Evolutionary conservation across 148 eudicot species (phyloP).

Genomic region (Pharnaceum exiguum): DNA sequence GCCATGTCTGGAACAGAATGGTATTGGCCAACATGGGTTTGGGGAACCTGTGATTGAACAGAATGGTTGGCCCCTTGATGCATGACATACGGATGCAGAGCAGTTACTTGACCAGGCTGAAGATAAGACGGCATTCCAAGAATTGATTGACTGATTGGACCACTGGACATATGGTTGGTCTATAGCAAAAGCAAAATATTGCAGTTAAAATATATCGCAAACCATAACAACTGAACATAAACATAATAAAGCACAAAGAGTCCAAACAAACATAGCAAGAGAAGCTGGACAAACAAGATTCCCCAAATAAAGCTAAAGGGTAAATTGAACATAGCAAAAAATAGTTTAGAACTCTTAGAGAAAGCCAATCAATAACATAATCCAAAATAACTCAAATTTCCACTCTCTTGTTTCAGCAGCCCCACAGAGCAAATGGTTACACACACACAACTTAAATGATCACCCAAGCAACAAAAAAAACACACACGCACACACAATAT

Average conservation of each 20-base stretch:
- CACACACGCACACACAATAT: no score
- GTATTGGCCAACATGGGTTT: conserved; percentile 58
- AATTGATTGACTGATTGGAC: conserved; percentile 56
- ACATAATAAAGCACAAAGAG: neutral
- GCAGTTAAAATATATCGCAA: neutral
- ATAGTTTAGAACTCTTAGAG: no score
- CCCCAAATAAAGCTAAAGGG: no score
- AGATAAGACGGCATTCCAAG: conserved; percentile 76
- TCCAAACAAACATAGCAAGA: no score
- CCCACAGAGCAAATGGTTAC: no score
- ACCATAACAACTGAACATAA: neutral
- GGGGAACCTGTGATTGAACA: conserved; percentile 56
- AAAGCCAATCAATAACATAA: no score
- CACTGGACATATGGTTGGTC: conserved; percentile 55
- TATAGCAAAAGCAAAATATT: conserved; percentile 14
- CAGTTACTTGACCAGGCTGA: conserved; percentile 64
- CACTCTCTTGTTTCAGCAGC: no score
- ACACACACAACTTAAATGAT: no score
- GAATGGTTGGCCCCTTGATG: conserved; percentile 66
- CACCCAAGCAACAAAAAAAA: no score
- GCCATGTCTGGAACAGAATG: conserved; percentile 52
- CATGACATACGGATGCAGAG: conserved; percentile 76
- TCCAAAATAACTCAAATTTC: no score
- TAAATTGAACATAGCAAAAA: no score
- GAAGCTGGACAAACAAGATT: no score